These are phyloP conservation scores for Ceratobasidium sp. DNA, from an alignment of 1,284 basidiomycete species.

Conservation along the genomic window DNA sequence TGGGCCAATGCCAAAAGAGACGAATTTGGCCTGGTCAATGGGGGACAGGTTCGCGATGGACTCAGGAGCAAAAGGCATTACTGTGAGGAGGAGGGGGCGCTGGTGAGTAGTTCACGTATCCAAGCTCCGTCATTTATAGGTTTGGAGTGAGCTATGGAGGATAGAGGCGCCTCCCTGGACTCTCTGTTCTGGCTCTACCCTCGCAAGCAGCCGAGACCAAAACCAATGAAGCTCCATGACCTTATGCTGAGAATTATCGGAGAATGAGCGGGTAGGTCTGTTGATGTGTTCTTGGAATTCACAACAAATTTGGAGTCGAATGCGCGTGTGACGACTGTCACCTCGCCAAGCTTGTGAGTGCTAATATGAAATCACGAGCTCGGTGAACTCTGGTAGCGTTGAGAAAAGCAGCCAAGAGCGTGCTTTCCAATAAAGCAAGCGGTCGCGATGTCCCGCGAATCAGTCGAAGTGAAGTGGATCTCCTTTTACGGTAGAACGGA, in stretches of 20 bases:
- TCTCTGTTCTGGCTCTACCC: no score
- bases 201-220: conserved; percentile 28
- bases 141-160: no score
- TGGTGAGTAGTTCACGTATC: not conserved
- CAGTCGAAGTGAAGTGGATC: no score
- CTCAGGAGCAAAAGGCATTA: conserved; percentile 30
- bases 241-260: conserved; percentile 35
- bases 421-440: conserved; percentile 9
- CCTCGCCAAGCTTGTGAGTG: conserved; percentile 12
- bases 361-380: not conserved
- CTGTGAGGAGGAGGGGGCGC: conserved; percentile 12
- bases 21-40: conserved; percentile 60
- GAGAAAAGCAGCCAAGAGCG: conserved; percentile 7
- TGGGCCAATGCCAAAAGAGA: conserved; percentile 60
- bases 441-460: conserved; percentile 32
- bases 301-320: conserved; percentile 22
- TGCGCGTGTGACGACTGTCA: conserved; percentile 6
- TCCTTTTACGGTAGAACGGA: no score
- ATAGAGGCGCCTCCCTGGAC: no score
- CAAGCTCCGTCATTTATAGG: conserved; percentile 18
- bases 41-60: conserved; percentile 51
- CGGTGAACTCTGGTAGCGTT: conserved; percentile 1
- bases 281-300: not conserved
- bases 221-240: conserved; percentile 20
- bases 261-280: conserved; percentile 26